These are phyloP conservation scores for Solanum microdontum DNA, from an alignment of 257 asterid species.

Conservation along the genomic window DNA sequence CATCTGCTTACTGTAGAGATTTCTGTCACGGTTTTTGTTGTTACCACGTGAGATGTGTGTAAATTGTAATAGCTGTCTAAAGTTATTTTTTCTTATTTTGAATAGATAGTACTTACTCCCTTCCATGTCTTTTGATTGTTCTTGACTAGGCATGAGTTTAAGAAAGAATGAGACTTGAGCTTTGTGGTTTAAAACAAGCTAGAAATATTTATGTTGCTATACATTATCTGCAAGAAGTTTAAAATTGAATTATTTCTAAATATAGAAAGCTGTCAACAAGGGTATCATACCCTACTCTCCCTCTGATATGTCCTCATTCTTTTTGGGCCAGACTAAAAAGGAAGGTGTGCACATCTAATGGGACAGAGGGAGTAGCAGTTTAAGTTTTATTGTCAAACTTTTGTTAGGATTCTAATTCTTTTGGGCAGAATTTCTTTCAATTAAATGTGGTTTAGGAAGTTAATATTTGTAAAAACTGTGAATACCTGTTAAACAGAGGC, in stretches of 20 bases:
- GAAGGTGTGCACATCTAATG: background rate
- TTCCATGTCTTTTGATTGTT: background rate
- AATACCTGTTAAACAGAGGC: background rate
- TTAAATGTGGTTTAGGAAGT: background rate
- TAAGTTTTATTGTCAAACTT: background rate
- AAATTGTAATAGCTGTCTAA: background rate
- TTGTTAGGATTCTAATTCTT: background rate
- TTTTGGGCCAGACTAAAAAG: background rate
- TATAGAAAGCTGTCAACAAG: background rate
- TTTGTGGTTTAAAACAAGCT: background rate
- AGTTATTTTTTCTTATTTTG: background rate
- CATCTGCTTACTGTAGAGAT: background rate
- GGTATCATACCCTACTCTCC: background rate
- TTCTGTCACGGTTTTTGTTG: background rate
- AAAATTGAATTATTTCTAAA: background rate
- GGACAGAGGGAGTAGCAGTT: background rate
- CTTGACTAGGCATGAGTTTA: background rate
- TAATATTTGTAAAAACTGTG: background rate
- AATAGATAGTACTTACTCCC: background rate
- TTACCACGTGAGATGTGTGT: background rate
- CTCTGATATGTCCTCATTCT: background rate
- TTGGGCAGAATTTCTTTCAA: background rate
- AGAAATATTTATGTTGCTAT: background rate
- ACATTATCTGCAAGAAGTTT: background rate
- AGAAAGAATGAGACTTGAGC: background rate